Evolutionary conservation across 2,329 filamentous ascomycete species (phyloP).

Genomic region (Colletotrichum destructivum): DNA sequence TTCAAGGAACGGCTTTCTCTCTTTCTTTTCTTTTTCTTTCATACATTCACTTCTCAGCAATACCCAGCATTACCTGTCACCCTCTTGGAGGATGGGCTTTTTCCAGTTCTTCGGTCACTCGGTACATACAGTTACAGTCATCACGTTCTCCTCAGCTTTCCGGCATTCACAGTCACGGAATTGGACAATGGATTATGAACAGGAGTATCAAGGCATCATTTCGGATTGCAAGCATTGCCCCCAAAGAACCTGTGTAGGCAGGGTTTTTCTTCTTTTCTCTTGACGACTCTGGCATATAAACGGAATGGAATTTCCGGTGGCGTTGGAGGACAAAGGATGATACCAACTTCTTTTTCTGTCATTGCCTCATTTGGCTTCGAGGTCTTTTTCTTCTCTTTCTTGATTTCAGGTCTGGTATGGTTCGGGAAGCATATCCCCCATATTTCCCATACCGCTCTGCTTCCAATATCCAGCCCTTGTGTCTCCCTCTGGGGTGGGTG

Average conservation of each 20-base stretch:
- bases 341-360: conserved; percentile 39
- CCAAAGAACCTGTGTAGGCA: conserved; percentile 9
- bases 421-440: conserved; percentile 12
- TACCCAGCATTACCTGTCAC: neutral
- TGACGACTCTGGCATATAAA: conserved; percentile 29
- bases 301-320: conserved; percentile 38
- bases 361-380: conserved; percentile 35
- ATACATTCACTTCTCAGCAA: conserved; percentile 10
- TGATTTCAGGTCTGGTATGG: neutral
- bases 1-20: neutral
- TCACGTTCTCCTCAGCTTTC: conserved; percentile 33
- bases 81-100: conserved; percentile 16
- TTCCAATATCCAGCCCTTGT: neutral
- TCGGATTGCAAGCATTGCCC: conserved; percentile 7
- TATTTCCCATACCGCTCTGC: neutral
- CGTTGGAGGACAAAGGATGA: conserved; percentile 40
- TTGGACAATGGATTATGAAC: conserved; percentile 35
- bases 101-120: conserved; percentile 3
- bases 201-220: conserved; percentile 31
- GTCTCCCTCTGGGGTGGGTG: conserved; percentile 17
- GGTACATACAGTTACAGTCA: conserved; percentile 30
- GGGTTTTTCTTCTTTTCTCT: conserved; percentile 14
- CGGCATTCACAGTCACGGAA: conserved; percentile 36
- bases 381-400: conserved; percentile 15
- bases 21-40: too few species aligned